phyloP scores from a whole-genome alignment of 106 monocot genomes.

The Dioscorea zingiberensis region DNA sequence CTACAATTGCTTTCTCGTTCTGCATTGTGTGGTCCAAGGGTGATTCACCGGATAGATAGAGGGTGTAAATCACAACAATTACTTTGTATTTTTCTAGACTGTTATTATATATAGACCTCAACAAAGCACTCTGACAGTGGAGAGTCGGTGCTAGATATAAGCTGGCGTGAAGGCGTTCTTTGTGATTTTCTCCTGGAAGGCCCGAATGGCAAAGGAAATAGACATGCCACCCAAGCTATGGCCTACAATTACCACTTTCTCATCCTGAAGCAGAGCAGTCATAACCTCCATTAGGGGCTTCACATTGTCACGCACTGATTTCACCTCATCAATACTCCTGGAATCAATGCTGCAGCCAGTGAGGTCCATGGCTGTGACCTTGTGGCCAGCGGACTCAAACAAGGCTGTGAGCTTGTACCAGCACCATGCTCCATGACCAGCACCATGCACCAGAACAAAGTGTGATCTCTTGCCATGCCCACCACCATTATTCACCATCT shows the following conservation, averaged over 20 bases:
- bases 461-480: constrained; percentile 3
- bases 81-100: too few relatives aligned
- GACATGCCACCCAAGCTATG: constrained; percentile 47
- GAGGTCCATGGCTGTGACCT: constrained; percentile 25
- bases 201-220: constrained; percentile 31
- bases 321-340: constrained; percentile 17
- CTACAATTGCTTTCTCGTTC: too few relatives aligned
- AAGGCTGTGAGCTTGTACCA: constrained; percentile 39
- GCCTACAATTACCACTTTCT: constrained; percentile 38
- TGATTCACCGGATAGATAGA: too few relatives aligned
- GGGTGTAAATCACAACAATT: too few relatives aligned
- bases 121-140: too few relatives aligned
- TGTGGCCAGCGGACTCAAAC: constrained; percentile 17
- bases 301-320: constrained; percentile 18
- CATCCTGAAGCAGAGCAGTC: constrained; percentile 8
- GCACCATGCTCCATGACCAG: constrained; percentile 45
- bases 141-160: background rate
- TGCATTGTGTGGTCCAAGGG: too few relatives aligned
- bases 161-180: constrained; percentile 28
- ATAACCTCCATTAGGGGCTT: constrained; percentile 23
- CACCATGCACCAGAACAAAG: constrained; percentile 39
- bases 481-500: too few relatives aligned
- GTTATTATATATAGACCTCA: too few relatives aligned
- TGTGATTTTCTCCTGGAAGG: constrained; percentile 35
- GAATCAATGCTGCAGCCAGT: constrained; percentile 22